These are phyloP conservation scores for Colletotrichum sp. DNA, from an alignment of 2,329 filamentous ascomycete species.

Conservation along the genomic window DNA sequence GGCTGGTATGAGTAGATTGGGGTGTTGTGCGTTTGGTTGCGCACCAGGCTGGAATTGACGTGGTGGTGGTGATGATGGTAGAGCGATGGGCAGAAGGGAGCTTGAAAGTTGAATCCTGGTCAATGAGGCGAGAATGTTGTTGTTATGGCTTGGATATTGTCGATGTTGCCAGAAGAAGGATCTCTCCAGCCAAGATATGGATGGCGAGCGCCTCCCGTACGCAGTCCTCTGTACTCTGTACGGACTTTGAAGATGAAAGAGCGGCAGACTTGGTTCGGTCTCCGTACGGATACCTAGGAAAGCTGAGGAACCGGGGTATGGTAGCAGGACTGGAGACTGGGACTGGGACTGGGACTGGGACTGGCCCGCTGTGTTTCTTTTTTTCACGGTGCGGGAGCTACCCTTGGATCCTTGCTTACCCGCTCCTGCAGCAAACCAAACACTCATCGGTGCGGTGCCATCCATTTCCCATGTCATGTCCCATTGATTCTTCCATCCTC, in stretches of 20 bases:
- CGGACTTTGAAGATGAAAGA: neutral
- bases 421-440: constrained; percentile 41
- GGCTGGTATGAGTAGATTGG: neutral
- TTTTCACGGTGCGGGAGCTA: constrained; percentile 24
- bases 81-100: neutral
- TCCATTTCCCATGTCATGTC: neutral
- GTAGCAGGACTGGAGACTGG: neutral
- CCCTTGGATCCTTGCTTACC: constrained; percentile 43
- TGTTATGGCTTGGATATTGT: neutral
- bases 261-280: neutral
- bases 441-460: neutral
- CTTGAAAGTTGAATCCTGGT: neutral
- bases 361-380: constrained; percentile 3
- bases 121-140: neutral
- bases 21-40: neutral
- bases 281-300: neutral
- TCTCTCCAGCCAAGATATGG: neutral
- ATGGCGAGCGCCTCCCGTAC: neutral
- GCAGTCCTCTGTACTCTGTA: neutral
- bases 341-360: neutral
- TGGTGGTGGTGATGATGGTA: neutral
- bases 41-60: neutral
- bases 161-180: neutral
- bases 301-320: neutral
- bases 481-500: neutral